A percentile compares a stretch with the other conserved stretches of the same genome.
Conservation (phyloP, 768 basidiomycete species). For the Hericium erinaceus region DNA sequence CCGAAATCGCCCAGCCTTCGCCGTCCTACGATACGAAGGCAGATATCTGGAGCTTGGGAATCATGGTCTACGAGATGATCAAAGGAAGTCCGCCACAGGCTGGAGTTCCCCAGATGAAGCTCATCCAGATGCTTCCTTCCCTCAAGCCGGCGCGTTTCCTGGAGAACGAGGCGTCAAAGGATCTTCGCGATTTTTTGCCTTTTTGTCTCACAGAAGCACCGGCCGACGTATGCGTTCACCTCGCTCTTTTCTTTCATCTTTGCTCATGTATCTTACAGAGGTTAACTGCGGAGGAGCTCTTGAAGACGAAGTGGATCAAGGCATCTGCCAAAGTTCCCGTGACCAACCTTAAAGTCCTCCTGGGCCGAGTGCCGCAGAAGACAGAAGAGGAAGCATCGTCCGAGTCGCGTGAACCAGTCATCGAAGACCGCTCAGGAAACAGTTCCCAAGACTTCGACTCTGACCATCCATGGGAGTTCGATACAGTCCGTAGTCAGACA, state of each 20-base stretch:
- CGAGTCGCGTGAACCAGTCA: background rate
- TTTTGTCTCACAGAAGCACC: constrained; percentile 78
- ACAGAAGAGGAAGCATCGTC: constrained; percentile 37
- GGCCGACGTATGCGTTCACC: constrained; percentile 44
- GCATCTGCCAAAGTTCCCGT: constrained; percentile 56
- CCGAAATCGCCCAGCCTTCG: constrained; percentile 81
- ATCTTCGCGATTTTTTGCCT: constrained; percentile 83
- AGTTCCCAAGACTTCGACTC: background rate
- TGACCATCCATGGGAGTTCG: constrained; percentile 62
- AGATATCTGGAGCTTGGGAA: constrained; percentile 96
- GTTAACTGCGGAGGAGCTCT: constrained; percentile 79
- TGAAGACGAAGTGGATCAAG: constrained; percentile 88
- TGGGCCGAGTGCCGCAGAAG: constrained; percentile 59
- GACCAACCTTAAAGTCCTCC: constrained; percentile 69
- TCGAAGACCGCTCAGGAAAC: background rate
- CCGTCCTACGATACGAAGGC: constrained; percentile 94
- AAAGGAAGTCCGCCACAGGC: constrained; percentile 94
- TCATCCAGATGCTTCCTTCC: constrained; percentile 84
- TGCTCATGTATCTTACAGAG: constrained; percentile 39
- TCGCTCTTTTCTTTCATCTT: background rate
- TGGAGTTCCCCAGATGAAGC: constrained; percentile 68
- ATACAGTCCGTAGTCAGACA: constrained; percentile 48
- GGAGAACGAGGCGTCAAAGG: constrained; percentile 73
- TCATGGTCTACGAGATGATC: constrained; percentile 93
- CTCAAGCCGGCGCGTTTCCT: constrained; percentile 72